These are phyloP conservation scores for Tirmania nivea DNA, from an alignment of 495 filamentous ascomycete species.

Conservation along the genomic window DNA sequence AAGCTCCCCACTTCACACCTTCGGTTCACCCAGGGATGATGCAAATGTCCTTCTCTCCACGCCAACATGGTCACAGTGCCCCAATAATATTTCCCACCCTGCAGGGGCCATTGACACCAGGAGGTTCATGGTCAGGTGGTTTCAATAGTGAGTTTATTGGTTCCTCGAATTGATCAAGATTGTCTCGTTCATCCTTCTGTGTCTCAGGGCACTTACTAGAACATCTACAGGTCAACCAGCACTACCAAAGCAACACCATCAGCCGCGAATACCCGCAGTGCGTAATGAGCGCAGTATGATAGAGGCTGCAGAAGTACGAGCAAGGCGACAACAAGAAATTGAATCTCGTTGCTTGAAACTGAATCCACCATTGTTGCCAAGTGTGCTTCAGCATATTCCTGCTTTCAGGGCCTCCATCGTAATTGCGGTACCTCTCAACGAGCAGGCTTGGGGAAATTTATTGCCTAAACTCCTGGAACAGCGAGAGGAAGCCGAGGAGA, in stretches of 20 bases:
- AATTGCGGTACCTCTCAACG: slow-evolving; percentile 39
- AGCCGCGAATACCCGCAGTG: neutral
- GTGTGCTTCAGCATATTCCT: slow-evolving; percentile 40
- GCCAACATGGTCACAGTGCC: no score
- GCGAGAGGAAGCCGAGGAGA: slow-evolving; percentile 33
- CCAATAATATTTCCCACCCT: no score
- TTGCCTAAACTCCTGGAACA: slow-evolving; percentile 44
- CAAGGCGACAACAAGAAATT: slow-evolving; percentile 39
- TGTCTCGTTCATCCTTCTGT: no score
- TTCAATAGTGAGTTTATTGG: neutral
- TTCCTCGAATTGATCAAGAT: no score
- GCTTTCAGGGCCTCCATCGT: slow-evolving; percentile 49
- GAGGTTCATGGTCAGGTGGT: no score
- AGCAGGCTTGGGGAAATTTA: slow-evolving; percentile 40
- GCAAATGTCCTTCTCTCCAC: no score
- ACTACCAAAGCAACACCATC: neutral
- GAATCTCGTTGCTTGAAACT: slow-evolving; percentile 40
- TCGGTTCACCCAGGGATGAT: no score
- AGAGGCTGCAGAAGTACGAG: slow-evolving; percentile 33
- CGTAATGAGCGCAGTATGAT: slow-evolving; percentile 23
- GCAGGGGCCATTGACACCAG: no score
- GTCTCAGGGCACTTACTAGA: no score
- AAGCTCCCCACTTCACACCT: no score
- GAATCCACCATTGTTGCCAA: slow-evolving; percentile 35
- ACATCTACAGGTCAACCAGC: no score